Percentiles rank a stretch among this genome's conserved stretches.
Conservation (phyloP, 352 stramenopile genomes). For the Globisporangium rhizosaccharum region DNA sequence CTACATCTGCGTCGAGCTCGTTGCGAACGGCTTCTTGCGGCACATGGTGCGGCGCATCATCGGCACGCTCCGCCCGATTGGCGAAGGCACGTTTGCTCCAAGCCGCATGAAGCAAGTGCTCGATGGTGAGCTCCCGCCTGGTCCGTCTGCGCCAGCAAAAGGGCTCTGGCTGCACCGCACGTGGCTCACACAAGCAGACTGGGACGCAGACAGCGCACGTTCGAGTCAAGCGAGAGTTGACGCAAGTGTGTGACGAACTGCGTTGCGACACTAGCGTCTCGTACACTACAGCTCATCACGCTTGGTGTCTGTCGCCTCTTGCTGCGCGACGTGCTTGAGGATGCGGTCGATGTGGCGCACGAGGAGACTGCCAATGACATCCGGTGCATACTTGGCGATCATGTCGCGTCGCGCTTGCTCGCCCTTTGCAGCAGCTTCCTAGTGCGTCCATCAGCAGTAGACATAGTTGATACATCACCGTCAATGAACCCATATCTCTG, state of each 20-base stretch:
- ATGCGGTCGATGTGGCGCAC: slow-evolving; percentile 61
- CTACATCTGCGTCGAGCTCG: slow-evolving; percentile 79
- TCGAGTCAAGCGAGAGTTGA: slow-evolving; percentile 7
- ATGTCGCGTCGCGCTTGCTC: slow-evolving; percentile 72
- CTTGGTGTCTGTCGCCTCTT: slow-evolving; percentile 10
- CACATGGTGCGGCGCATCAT: slow-evolving; percentile 88
- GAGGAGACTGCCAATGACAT: slow-evolving; percentile 68
- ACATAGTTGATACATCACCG: not conserved
- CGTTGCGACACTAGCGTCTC: no score
- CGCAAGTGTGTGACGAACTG: no score
- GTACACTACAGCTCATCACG: slow-evolving; percentile 53
- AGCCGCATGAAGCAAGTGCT: slow-evolving; percentile 68
- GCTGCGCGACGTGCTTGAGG: slow-evolving; percentile 29
- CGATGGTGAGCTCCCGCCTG: slow-evolving; percentile 35
- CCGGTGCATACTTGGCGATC: slow-evolving; percentile 75
- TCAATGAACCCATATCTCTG: not conserved
- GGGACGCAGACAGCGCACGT: slow-evolving; percentile 38
- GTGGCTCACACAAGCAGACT: slow-evolving; percentile 76
- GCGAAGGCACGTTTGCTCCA: slow-evolving; percentile 54
- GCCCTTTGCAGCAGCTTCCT: slow-evolving; percentile 66
- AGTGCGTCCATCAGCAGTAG: not conserved
- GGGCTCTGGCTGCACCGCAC: slow-evolving; percentile 82
- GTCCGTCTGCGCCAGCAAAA: slow-evolving; percentile 70
- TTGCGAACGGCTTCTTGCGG: slow-evolving; percentile 79
- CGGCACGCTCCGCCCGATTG: slow-evolving; percentile 71